A percentile compares a stretch with the other conserved stretches of the same genome.
Conservation (phyloP, 148 eudicot species). For the Arctostaphylos glauca region DNA sequence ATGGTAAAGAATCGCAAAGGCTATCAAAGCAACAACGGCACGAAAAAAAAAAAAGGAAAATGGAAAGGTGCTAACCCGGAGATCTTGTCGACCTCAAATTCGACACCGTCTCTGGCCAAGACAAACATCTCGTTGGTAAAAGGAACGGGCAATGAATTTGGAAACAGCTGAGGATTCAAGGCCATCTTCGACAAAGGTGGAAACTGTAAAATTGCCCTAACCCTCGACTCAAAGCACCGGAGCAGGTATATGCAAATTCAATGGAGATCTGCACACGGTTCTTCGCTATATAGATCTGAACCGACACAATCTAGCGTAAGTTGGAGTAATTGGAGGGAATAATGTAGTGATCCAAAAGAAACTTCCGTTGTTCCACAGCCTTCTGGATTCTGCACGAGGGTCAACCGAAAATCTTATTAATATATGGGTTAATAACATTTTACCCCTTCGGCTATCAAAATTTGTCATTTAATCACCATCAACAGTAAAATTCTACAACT, state of each 20-base stretch:
- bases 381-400: background rate
- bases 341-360: background rate
- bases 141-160: slow-evolving; percentile 87
- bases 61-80: slow-evolving; percentile 50
- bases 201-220: background rate
- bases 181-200: slow-evolving; percentile 43
- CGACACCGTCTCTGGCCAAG: slow-evolving; percentile 93
- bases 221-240: background rate
- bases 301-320: background rate
- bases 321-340: background rate
- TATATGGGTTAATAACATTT: too few relatives aligned
- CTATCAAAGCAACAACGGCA: background rate
- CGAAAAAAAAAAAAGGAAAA: background rate
- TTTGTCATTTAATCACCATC: too few relatives aligned
- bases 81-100: slow-evolving; percentile 84
- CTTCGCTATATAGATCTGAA: background rate
- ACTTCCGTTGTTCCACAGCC: background rate
- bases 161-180: slow-evolving; percentile 73
- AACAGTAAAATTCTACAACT: too few relatives aligned
- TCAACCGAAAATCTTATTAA: too few relatives aligned
- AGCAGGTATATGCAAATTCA: background rate
- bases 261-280: background rate
- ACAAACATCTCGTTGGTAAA: slow-evolving; percentile 80
- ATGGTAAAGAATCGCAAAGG: background rate
- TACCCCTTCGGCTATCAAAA: too few relatives aligned